phyloP scores from a whole-genome alignment of 208 protist species.

The Strigomonas galati region DNA sequence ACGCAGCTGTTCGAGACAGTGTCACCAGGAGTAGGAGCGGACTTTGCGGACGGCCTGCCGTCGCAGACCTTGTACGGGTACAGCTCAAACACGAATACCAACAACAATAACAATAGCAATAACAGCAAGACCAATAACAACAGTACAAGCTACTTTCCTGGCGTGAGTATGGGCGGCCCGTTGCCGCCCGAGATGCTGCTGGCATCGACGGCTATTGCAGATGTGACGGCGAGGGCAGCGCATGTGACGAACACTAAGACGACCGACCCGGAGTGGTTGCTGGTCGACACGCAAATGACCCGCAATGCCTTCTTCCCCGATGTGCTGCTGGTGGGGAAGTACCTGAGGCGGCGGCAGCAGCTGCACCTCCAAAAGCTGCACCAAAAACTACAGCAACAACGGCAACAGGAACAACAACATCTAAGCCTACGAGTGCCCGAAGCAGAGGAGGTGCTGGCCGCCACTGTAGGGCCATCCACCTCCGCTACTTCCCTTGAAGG shows the following conservation, averaged over 20 bases:
- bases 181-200: background rate
- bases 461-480: too few species aligned
- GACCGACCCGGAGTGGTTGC: background rate
- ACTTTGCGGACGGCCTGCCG: too few species aligned
- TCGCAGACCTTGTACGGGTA: background rate
- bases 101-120: background rate
- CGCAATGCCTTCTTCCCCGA: background rate
- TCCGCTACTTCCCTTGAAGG: too few species aligned
- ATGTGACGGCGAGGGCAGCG: too few species aligned
- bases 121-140: background rate
- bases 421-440: too few species aligned
- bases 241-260: background rate
- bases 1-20: background rate
- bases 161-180: too few species aligned
- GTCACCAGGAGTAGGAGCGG: too few species aligned
- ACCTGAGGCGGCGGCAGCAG: background rate
- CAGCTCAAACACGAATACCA: background rate
- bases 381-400: background rate
- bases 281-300: background rate
- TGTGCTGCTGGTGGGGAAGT: background rate
- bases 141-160: background rate
- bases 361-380: background rate
- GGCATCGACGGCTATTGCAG: background rate
- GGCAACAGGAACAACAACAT: too few species aligned
- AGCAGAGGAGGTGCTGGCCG: too few species aligned